Percentiles rank a stretch among this genome's conserved stretches.
These are phyloP conservation scores for Penicillium mononematosum DNA, from an alignment of 495 filamentous ascomycete genomes.

Conservation along the genomic window DNA sequence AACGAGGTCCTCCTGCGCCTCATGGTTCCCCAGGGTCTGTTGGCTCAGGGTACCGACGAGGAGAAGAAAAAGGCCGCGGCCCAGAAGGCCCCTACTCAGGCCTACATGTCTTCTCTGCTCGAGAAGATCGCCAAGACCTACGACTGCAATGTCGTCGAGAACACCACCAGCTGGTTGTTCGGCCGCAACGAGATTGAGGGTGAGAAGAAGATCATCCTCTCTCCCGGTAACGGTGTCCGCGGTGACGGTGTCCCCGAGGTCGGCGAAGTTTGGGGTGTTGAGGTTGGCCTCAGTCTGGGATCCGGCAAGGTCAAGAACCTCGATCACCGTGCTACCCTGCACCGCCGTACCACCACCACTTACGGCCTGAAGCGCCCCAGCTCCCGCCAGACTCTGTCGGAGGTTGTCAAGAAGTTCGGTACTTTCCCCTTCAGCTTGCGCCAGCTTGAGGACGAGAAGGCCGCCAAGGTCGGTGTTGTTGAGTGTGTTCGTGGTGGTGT, in stretches of 20 bases:
- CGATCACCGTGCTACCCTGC: constrained; percentile 82
- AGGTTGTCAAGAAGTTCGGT: constrained; percentile 94
- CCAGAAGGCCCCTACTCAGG: constrained; percentile 74
- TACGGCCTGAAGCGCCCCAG: constrained; percentile 89
- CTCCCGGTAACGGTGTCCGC: constrained; percentile 80
- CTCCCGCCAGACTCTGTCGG: constrained; percentile 84
- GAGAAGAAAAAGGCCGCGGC: constrained; percentile 90
- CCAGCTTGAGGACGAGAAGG: constrained; percentile 94
- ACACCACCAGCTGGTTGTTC: constrained; percentile 94
- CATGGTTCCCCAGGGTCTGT: constrained; percentile 82
- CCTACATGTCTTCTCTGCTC: constrained; percentile 77
- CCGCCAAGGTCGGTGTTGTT: constrained; percentile 92
- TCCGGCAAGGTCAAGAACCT: constrained; percentile 92
- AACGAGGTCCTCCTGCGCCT: constrained; percentile 91
- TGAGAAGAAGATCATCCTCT: constrained; percentile 95
- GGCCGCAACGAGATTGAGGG: constrained; percentile 96
- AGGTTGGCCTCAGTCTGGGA: constrained; percentile 87
- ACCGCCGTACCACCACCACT: constrained; percentile 86
- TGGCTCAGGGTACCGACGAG: constrained; percentile 82
- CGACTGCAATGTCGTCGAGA: constrained; percentile 91
- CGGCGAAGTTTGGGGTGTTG: constrained; percentile 96
- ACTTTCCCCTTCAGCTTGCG: constrained; percentile 96
- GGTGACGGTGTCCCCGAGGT: constrained; percentile 88
- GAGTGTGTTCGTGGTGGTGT: constrained; percentile 92
- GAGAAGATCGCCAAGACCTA: constrained; percentile 91